Evolutionary conservation across 129 eudicot genomes (phyloP).

Genomic region (Smallanthus sonchifolius): DNA sequence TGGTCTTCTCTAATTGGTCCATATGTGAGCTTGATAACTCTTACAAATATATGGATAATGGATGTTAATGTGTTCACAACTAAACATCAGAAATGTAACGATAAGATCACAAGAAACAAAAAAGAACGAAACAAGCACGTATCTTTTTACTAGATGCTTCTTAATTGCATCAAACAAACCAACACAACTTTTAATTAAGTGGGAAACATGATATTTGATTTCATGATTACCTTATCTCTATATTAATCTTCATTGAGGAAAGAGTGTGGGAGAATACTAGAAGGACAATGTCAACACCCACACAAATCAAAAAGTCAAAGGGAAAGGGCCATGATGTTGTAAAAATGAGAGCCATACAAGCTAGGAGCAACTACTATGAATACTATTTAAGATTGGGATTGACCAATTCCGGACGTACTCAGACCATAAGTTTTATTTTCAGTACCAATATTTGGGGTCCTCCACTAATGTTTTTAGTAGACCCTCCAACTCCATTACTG

Average conservation of each 20-base stretch:
- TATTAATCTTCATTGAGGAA: slow-evolving; percentile 10
- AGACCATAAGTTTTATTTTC: slow-evolving; percentile 28
- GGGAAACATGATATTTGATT: neutral
- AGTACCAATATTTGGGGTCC: slow-evolving; percentile 11
- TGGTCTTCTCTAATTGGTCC: neutral
- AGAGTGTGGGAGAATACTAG: slow-evolving; percentile 7
- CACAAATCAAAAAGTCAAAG: slow-evolving; percentile 25
- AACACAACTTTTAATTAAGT: neutral
- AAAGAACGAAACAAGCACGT: neutral
- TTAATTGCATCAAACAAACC: neutral
- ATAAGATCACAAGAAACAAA: neutral
- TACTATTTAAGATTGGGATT: slow-evolving; percentile 20
- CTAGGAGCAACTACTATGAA: slow-evolving; percentile 18
- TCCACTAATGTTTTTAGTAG: slow-evolving; percentile 24
- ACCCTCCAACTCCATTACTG: slow-evolving; percentile 21
- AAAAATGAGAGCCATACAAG: slow-evolving; percentile 30
- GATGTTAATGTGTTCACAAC: neutral
- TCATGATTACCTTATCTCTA: slow-evolving; percentile 27
- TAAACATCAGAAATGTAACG: neutral
- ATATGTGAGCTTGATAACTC: neutral
- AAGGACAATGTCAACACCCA: slow-evolving; percentile 24
- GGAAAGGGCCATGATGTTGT: slow-evolving; percentile 16
- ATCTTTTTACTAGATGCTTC: slow-evolving; percentile 7
- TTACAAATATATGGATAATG: neutral
- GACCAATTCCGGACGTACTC: slow-evolving; percentile 12